Evolutionary conservation across 1,284 basidiomycete species (phyloP), one percentile per base, ranked within the genome.

Genomic region (Sutorius eximius): DNA sequence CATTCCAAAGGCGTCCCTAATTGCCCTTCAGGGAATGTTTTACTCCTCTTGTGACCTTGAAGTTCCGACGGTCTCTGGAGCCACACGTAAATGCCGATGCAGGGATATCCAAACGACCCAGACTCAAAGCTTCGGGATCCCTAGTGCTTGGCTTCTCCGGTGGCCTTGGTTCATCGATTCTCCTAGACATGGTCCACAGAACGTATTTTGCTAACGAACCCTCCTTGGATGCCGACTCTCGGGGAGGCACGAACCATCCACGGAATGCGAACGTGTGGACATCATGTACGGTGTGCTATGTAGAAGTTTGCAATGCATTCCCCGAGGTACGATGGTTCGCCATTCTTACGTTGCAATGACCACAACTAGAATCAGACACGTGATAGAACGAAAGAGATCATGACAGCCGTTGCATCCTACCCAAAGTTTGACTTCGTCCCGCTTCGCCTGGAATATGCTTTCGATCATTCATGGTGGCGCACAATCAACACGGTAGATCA

Each of bases 71-170:
- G 50, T 73, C 78, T 0, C 73, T 92, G 3, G 87, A 89, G 58
- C 83, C 86, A 2, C 75, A 71, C 13, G 76, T 91, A 49, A 89
- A 89, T 57, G 71, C 75, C 5, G 71, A 71, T 32, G 43, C 56
- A 3, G 59, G 62, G 29, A 61, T 60, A 37, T 52, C 76, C 76
- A 56, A 78, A 78, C 62, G 79, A 75, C 44, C 75, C 74, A 76
- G 74, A 9, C 73, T 88, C 7, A 85, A 83, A 61, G 86, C 89
- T 1, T 71, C 79, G 12, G 89, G 89, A 34, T 82, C 85, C 56
- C 71, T 91, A 4, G 69, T 85, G 4, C 66, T 92, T 20, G 89
- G 78, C 1, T 82, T 84, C 57, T 91, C 89, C 32, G 89, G 90
- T 11, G 89, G 89, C 3, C 73, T 89, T 0, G 85, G 86, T 5